Evolutionary conservation across 345 rosid species (phyloP).

Genomic region (Aquilaria sinensis): DNA sequence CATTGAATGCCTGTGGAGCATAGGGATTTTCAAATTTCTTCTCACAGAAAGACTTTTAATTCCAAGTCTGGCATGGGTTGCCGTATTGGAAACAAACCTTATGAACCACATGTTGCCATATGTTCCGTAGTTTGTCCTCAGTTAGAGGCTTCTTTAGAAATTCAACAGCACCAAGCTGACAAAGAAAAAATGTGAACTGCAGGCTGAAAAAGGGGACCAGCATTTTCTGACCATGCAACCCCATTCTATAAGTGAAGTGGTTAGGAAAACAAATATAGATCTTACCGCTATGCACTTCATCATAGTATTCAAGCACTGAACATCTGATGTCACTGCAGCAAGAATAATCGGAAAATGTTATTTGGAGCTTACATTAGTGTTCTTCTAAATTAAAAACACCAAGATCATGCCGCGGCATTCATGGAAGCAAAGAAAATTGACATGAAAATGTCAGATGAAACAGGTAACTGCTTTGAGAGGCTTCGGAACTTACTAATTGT

Average conservation of each 20-base stretch:
- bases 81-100: constrained; percentile 39
- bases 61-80: neutral
- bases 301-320: constrained; percentile 74
- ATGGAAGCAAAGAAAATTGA: too few relatives aligned
- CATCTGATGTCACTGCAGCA: constrained; percentile 69
- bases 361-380: constrained; percentile 16
- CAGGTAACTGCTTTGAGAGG: neutral
- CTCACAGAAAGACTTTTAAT: neutral
- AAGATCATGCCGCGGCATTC: too few relatives aligned
- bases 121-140: constrained; percentile 72
- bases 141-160: constrained; percentile 83
- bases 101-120: constrained; percentile 98
- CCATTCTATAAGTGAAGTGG: constrained; percentile 3
- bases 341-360: constrained; percentile 5
- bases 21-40: constrained; percentile 18
- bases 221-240: too few relatives aligned
- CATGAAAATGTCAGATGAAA: too few relatives aligned
- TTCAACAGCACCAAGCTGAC: constrained; percentile 96
- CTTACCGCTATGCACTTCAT: constrained; percentile 97
- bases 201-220: neutral
- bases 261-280: neutral
- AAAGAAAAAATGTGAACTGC: constrained; percentile 23
- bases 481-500: constrained; percentile 61
- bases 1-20: constrained; percentile 69
- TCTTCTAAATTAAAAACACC: too few relatives aligned